These are phyloP conservation scores for Xylaria castorea DNA, from an alignment of 495 filamentous ascomycete genomes.

Conservation along the genomic window DNA sequence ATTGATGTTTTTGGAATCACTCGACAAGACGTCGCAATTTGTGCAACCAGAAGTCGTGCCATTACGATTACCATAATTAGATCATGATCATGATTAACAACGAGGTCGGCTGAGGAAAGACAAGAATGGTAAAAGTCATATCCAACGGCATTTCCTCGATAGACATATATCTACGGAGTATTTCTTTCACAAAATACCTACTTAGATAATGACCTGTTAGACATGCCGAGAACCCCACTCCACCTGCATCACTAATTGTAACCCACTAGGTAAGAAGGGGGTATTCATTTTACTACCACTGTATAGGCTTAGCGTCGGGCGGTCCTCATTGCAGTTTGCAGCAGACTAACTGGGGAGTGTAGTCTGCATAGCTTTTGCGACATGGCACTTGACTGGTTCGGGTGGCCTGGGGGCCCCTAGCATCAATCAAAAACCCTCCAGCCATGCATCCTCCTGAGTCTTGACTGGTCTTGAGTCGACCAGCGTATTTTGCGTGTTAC, in stretches of 20 bases:
- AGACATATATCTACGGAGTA: neutral
- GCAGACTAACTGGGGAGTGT: no score
- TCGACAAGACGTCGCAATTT: neutral
- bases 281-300: constrained; percentile 26
- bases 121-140: neutral
- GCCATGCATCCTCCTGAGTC: constrained; percentile 19
- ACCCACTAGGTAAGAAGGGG: neutral
- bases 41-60: neutral
- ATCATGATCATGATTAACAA: neutral
- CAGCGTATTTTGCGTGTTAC: constrained; percentile 5
- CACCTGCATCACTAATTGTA: neutral
- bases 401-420: constrained; percentile 11
- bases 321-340: constrained; percentile 22
- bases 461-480: neutral
- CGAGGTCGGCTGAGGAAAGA: neutral
- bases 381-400: constrained; percentile 23
- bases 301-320: constrained; percentile 16
- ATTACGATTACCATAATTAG: neutral
- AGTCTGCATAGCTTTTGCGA: constrained; percentile 10
- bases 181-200: neutral
- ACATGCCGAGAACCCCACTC: neutral
- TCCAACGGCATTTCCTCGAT: neutral
- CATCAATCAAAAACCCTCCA: constrained; percentile 15
- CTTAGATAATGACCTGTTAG: constrained; percentile 10
- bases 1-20: neutral